Evolutionary conservation across 352 stramenopile genomes (phyloP), one percentile per base, ranked within the genome.

Genomic region (Phytophthora parvispora): DNA sequence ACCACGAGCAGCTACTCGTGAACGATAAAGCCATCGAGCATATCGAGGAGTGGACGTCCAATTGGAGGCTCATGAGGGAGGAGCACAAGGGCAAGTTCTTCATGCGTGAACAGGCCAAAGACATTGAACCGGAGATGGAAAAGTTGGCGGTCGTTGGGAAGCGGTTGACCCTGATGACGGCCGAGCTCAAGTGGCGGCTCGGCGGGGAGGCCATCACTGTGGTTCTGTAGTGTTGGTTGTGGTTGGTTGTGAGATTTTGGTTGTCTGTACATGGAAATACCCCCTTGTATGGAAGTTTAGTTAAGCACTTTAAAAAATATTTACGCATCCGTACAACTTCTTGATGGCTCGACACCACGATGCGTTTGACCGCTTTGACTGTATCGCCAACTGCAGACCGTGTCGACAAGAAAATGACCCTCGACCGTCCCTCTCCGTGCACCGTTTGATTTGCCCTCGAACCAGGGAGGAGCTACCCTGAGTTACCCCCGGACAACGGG

Each of bases 1-100:
- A 49, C 8, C 18, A 31, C 32, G 27, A 22, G 8, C 52, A 43
- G 3, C 57, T 69, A 20, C 10, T 60, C 12, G 9, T 61, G 2
- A 77, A 77, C 56, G 9, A 52, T 10, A 53, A 55, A 22, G 58
- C 61, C 0, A n/a, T 74, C n/a, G 20, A 58, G 20, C 60, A 48
- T 29, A 74, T 74, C 18, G 13, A 67, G 20, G 18, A 36, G 6
- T 74, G 64, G 40, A 25, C 31, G 13, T n/a, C 24, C 15, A 48
- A 57, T 16, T 77, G 69, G 69, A 49, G n/a, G n/a, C n/a, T 22
- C 3, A 29, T 48, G 29, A 12, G 52, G 10, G 70, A 66, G 27
- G 70, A 40, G 1, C 40, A 67, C 8, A 34, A 51, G 29, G 59
- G 64, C 24, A 77, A 70, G 27, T 74, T 67, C 51, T 77, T 77